Conservation (phyloP, 768 basidiomycete species). For the Kwoniella sp. region DNA sequence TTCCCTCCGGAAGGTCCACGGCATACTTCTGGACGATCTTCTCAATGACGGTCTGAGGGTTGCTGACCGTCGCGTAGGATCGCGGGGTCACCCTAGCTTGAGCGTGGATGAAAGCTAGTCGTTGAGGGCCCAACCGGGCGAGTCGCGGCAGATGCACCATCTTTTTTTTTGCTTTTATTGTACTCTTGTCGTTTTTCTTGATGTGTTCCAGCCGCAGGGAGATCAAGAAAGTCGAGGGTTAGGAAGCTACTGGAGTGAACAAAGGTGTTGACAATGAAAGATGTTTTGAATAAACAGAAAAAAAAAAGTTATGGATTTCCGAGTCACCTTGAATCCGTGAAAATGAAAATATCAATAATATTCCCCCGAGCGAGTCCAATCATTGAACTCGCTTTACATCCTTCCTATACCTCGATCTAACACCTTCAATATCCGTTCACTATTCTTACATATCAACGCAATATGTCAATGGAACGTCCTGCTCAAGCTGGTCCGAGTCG, state of each 20-base stretch:
- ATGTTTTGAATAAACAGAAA: not conserved
- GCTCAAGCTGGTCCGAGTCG: slow-evolving; percentile 21
- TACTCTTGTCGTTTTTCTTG: not conserved
- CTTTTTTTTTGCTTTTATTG: not conserved
- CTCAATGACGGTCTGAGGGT: slow-evolving; percentile 82
- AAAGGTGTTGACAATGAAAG: not conserved
- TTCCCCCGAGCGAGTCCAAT: slow-evolving; percentile 25
- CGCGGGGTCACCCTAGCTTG: slow-evolving; percentile 10
- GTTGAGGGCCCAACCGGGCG: slow-evolving; percentile 10
- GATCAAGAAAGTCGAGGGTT: too few relatives aligned
- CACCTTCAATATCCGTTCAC: slow-evolving; percentile 7
- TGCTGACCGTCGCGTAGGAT: slow-evolving; percentile 44
- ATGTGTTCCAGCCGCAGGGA: too few relatives aligned
- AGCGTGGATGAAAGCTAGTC: slow-evolving; percentile 12
- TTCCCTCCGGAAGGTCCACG: slow-evolving; percentile 78
- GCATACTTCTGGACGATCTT: slow-evolving; percentile 98
- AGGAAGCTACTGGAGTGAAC: too few relatives aligned
- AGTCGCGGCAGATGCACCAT: slow-evolving; percentile 21
- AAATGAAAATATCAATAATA: not conserved
- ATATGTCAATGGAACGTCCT: not conserved
- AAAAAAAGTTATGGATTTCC: not conserved
- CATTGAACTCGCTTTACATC: slow-evolving; percentile 16
- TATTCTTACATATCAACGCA: too few relatives aligned
- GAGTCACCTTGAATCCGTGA: slow-evolving; percentile 1
- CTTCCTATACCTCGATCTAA: not conserved